A percentile compares a stretch with the other conserved stretches of the same genome.
phyloP scores from a whole-genome alignment of 345 rosid genomes.

The Turritis glabra region DNA sequence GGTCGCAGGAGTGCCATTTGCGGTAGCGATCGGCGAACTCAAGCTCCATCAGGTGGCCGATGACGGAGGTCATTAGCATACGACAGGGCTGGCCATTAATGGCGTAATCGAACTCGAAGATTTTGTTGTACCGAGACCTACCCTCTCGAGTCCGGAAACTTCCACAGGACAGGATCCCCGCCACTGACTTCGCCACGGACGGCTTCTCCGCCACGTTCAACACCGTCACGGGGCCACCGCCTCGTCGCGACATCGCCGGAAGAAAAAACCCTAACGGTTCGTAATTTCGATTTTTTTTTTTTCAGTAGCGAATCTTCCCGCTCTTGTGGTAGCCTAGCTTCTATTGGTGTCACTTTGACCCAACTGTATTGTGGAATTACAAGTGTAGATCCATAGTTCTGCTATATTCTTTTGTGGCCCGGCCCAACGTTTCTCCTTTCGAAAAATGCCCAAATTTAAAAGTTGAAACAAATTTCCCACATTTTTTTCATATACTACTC shows the following conservation, averaged over 20 bases:
- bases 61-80: conserved; percentile 94
- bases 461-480: too few relatives aligned
- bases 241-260: conserved; percentile 51
- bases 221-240: conserved; percentile 58
- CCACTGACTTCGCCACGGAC: conserved; percentile 95
- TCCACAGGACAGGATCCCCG: conserved; percentile 67
- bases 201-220: conserved; percentile 99
- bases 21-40: conserved; percentile 91
- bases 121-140: conserved; percentile 87
- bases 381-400: too few relatives aligned
- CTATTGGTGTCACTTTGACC: not conserved
- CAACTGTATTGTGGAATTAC: not conserved
- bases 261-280: conserved; percentile 20
- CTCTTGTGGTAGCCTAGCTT: conserved; percentile 8
- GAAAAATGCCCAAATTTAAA: too few relatives aligned
- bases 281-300: conserved; percentile 12
- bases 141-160: conserved; percentile 78
- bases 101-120: conserved; percentile 85
- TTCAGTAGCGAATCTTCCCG: conserved; percentile 37
- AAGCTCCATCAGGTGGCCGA: conserved; percentile 93
- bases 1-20: conserved; percentile 96
- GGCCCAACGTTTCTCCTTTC: too few relatives aligned
- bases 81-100: conserved; percentile 80
- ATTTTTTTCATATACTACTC: too few relatives aligned
- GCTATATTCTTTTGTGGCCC: too few relatives aligned